Evolutionary conservation across 2,329 filamentous ascomycete genomes (phyloP).

Genomic region (Phoma herbarum): DNA sequence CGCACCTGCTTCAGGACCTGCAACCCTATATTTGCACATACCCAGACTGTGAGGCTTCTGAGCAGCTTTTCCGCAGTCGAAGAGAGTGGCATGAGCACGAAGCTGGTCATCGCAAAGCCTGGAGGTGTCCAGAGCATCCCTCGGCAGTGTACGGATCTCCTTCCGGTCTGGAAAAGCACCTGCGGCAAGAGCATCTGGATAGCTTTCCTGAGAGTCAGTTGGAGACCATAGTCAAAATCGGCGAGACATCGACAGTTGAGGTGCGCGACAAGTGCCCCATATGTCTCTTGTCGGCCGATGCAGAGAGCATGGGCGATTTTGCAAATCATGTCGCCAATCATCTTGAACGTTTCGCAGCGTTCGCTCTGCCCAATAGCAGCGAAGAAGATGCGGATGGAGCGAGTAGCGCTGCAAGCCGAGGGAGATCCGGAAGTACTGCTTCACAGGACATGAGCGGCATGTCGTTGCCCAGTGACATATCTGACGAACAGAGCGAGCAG

Average conservation of each 20-base stretch:
- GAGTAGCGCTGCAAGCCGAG: conserved; percentile 44
- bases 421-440: conserved; percentile 28
- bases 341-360: conserved; percentile 47
- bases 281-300: conserved; percentile 36
- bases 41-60: conserved; percentile 35
- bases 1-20: conserved; percentile 49
- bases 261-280: conserved; percentile 45
- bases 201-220: conserved; percentile 43
- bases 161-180: conserved; percentile 41
- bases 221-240: conserved; percentile 41
- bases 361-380: conserved; percentile 42
- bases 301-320: conserved; percentile 36
- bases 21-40: conserved; percentile 52
- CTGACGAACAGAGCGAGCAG: conserved; percentile 9
- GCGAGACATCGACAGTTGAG: conserved; percentile 46
- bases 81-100: conserved; percentile 51
- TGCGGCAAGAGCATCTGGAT: conserved; percentile 40
- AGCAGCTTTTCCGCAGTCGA: conserved; percentile 47
- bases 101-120: conserved; percentile 48
- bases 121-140: conserved; percentile 49
- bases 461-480: conserved; percentile 29
- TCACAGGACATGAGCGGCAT: conserved; percentile 31
- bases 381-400: conserved; percentile 44
- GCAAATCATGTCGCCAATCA: conserved; percentile 51
- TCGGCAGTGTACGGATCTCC: conserved; percentile 39